Base-by-base conservation (phyloP, 108 stramenopile species). In the Fistulifera pelliculosa region DNA sequence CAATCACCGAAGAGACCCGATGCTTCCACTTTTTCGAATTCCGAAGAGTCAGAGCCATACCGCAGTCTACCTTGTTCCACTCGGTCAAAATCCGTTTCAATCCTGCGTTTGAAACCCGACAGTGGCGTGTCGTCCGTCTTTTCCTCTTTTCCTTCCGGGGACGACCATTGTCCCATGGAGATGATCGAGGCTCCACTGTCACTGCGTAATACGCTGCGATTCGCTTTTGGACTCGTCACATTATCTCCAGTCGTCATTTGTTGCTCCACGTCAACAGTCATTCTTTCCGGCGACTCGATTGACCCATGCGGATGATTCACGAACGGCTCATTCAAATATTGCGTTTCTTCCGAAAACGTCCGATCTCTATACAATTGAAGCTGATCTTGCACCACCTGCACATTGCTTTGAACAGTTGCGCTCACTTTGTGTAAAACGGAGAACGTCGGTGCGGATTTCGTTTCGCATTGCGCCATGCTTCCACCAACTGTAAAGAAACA, bases 361-460 rank as follows among this genome's bases (percentile, higher is more conserved):
- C 41, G 56, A 42, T 57, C 56, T n/a, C 56, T 23, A 38, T 42
- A 57, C 7, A 40, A 21, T 14, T 57, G 41, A 2, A 57, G 19
- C 3, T 35, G 18, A 17, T 60, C 49, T 50, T 40, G 47, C 22
- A 60, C 27, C 16, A 15, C 16, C 11, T 35, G 31, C 8, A 35
- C 31, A 35, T 35, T 35, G 31, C 31, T 35, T 35, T 35, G 31
- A 3, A 35, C 31, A 8, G 31, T 35, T 35, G 31, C 31, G 31
- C 31, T 69, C n/a, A 92, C 54, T 55, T 81, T 79, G 47, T 85
- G 72, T 28, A 87, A 17, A 86, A 50, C 5, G 83, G 72, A 19
- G 68, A 72, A 48, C 81, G 74, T 19, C 90, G 76, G 49, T 79
- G 77, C 6, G 90, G 83, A 54, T 76, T 67, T 12, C 89, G 81